phyloP scores from a whole-genome alignment of 139 green algal genomes.

The Volvox reticuliferus region DNA sequence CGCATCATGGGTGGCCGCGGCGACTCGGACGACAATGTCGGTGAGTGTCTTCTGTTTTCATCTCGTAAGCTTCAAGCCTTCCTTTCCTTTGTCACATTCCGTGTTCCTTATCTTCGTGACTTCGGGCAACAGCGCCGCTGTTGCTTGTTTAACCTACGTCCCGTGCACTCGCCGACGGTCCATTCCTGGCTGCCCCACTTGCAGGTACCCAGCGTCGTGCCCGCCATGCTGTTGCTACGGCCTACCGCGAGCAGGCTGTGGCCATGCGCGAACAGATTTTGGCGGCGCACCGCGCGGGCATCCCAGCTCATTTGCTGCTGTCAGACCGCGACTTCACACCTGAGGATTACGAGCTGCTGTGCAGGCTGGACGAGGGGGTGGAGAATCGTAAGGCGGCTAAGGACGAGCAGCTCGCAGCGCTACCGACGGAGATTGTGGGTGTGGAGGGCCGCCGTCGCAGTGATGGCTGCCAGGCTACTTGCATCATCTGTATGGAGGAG shows the following conservation, averaged over 20 bases:
- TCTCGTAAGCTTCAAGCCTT: no score
- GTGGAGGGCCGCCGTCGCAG: background rate
- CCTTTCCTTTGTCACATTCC: no score
- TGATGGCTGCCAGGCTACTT: conserved; percentile 31
- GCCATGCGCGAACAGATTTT: conserved; percentile 27
- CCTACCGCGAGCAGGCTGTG: background rate
- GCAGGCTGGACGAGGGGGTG: conserved; percentile 73
- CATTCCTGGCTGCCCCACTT: background rate
- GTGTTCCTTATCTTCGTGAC: no score
- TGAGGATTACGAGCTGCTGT: conserved; percentile 81
- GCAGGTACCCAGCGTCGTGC: background rate
- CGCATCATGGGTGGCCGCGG: background rate
- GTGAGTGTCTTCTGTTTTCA: background rate
- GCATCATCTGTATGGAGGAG: conserved; percentile 66
- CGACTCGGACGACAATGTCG: background rate
- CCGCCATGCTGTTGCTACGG: background rate
- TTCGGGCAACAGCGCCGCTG: background rate
- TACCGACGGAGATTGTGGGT: background rate
- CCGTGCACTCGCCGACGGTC: background rate
- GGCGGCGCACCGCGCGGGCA: conserved; percentile 18
- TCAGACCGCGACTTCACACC: conserved; percentile 48
- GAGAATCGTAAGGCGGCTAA: conserved; percentile 67
- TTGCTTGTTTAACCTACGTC: background rate
- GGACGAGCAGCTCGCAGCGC: conserved; percentile 22
- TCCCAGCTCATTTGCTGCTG: conserved; percentile 25